A percentile compares a stretch with the other conserved stretches of the same genome.
phyloP scores from a whole-genome alignment of 1,284 basidiomycete species.

The Pseudozyma sp. region DNA sequence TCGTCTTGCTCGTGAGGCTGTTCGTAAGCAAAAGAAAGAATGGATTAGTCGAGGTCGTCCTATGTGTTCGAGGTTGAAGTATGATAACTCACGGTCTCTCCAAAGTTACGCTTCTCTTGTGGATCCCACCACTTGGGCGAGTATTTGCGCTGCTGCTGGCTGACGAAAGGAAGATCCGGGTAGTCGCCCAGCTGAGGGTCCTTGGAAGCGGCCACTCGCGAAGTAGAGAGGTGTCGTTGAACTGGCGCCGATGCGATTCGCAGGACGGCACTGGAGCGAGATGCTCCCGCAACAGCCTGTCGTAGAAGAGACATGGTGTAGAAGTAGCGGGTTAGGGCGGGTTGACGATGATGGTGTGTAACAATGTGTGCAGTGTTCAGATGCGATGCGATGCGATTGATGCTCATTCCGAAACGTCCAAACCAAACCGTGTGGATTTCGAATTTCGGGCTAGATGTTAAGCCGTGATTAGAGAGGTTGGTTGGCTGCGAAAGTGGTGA shows the following conservation, averaged over 20 bases:
- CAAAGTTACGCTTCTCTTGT: slow-evolving; percentile 68
- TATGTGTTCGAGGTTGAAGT: background rate
- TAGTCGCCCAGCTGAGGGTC: slow-evolving; percentile 68
- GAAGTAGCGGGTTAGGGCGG: background rate
- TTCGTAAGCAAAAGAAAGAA: background rate
- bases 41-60: background rate
- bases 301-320: slow-evolving; percentile 49
- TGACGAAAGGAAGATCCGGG: slow-evolving; percentile 59
- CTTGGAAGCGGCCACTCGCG: slow-evolving; percentile 29
- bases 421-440: background rate
- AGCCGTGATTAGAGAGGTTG: background rate
- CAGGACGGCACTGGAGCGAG: slow-evolving; percentile 27
- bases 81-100: slow-evolving; percentile 58
- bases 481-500: background rate
- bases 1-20: slow-evolving; percentile 67
- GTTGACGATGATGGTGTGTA: slow-evolving; percentile 2
- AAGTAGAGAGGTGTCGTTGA: slow-evolving; percentile 36
- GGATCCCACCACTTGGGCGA: slow-evolving; percentile 66
- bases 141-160: slow-evolving; percentile 60
- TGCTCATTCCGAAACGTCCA: background rate
- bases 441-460: background rate
- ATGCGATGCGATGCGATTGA: slow-evolving; percentile 29
- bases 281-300: slow-evolving; percentile 32
- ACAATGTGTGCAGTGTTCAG: background rate
- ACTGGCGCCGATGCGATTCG: slow-evolving; percentile 16